Evolutionary conservation across 2,329 filamentous ascomycete genomes (phyloP).

Genomic region (Fusarium concolor): DNA sequence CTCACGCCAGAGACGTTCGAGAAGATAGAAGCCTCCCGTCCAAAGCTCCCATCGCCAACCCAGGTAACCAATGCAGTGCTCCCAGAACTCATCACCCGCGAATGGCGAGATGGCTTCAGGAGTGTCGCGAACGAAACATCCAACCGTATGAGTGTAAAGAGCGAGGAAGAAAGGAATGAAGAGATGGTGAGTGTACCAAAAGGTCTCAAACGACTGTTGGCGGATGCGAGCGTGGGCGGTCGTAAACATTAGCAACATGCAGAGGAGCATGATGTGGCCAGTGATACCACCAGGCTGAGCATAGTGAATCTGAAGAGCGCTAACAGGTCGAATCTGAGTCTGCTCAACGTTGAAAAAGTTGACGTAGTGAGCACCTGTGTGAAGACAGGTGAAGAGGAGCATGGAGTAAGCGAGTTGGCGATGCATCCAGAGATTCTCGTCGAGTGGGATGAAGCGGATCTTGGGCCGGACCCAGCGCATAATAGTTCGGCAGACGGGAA

Average conservation of each 20-base stretch:
- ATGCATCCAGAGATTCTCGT: slow-evolving; percentile 98
- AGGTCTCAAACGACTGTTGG: slow-evolving; percentile 97
- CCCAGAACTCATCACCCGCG: slow-evolving; percentile 84
- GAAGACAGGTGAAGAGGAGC: slow-evolving; percentile 82
- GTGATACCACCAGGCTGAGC: slow-evolving; percentile 89
- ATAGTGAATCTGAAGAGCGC: slow-evolving; percentile 92
- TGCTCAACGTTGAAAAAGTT: slow-evolving; percentile 98
- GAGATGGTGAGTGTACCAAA: slow-evolving; percentile 99
- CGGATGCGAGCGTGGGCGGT: slow-evolving; percentile 93
- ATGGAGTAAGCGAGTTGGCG: slow-evolving; percentile 92
- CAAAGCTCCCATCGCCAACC: slow-evolving; percentile 98
- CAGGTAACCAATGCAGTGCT: slow-evolving; percentile 92
- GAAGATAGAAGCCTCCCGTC: slow-evolving; percentile 85
- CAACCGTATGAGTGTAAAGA: slow-evolving; percentile 94
- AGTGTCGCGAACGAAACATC: slow-evolving; percentile 94
- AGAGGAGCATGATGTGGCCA: slow-evolving; percentile 97
- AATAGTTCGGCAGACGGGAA: slow-evolving; percentile 94
- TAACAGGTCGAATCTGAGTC: slow-evolving; percentile 81
- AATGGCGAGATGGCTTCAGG: slow-evolving; percentile 81
- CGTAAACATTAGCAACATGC: slow-evolving; percentile 98
- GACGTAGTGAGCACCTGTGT: slow-evolving; percentile 88
- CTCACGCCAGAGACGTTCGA: slow-evolving; percentile 92
- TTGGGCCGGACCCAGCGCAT: slow-evolving; percentile 88
- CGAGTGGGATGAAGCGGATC: slow-evolving; percentile 88
- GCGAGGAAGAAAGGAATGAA: slow-evolving; percentile 95